Evolutionary conservation across 495 filamentous ascomycete species (phyloP).

Genomic region (Achaetomiella virescens): DNA sequence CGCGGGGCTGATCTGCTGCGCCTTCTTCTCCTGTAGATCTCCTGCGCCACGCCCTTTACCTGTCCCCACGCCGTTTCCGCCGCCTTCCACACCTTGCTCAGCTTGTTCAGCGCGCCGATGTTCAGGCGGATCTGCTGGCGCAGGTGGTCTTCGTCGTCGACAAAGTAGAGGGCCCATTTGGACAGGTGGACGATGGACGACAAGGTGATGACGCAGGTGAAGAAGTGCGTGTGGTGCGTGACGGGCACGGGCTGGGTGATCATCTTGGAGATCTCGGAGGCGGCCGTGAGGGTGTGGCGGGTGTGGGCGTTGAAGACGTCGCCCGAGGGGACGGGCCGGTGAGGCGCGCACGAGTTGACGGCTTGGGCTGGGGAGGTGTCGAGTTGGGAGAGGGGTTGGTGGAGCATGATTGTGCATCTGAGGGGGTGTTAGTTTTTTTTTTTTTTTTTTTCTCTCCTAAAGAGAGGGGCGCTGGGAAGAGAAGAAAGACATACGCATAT

Average conservation of each 20-base stretch:
- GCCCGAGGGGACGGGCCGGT: conserved; percentile 47
- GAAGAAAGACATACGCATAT: conserved; percentile 45
- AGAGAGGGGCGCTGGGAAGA: neutral
- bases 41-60: conserved; percentile 64
- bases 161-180: conserved; percentile 52
- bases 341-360: conserved; percentile 54
- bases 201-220: conserved; percentile 77
- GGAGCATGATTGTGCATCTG: conserved; percentile 61
- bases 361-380: conserved; percentile 48
- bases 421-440: neutral
- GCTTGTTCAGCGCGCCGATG: conserved; percentile 71
- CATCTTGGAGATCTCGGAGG: conserved; percentile 69
- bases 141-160: conserved; percentile 60
- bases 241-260: conserved; percentile 70
- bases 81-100: conserved; percentile 71
- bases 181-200: conserved; percentile 56
- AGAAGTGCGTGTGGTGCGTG: conserved; percentile 77
- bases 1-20: conserved; percentile 42
- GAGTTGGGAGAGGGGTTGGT: conserved; percentile 61
- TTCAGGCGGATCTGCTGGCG: conserved; percentile 75
- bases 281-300: conserved; percentile 70
- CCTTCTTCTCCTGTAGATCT: conserved; percentile 55
- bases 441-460: too few species aligned
- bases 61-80: conserved; percentile 66
- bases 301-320: conserved; percentile 65